These are phyloP conservation scores for Sphagnum contortum DNA, from an alignment of 225 moss, liverwort and hornwort species.

Conservation along the genomic window DNA sequence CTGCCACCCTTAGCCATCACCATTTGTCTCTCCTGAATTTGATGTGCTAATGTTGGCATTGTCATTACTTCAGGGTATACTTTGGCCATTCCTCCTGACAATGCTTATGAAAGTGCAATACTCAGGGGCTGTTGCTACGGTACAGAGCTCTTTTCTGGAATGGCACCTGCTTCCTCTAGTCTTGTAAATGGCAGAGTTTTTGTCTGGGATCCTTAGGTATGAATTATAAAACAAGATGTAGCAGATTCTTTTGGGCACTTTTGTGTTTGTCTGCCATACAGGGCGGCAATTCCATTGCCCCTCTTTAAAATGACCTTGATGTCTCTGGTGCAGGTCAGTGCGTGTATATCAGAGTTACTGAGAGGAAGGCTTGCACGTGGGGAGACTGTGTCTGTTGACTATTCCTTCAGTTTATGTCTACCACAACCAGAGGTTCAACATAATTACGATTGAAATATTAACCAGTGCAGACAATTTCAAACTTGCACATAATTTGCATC, in stretches of 20 bases:
- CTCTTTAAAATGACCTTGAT: too few species aligned
- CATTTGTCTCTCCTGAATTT: too few species aligned
- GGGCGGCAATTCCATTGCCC: not conserved
- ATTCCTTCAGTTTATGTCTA: conserved; percentile 37
- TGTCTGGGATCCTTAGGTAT: too few species aligned
- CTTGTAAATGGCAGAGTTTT: too few species aligned
- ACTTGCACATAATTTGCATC: too few species aligned
- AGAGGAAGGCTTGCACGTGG: conserved; percentile 36
- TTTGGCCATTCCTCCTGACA: conserved; percentile 55
- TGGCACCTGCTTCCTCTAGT: too few species aligned
- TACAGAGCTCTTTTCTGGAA: conserved; percentile 5
- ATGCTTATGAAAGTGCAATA: conserved; percentile 43
- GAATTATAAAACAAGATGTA: too few species aligned
- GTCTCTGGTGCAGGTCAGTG: conserved; percentile 28
- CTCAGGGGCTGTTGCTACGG: conserved; percentile 56
- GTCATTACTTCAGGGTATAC: conserved; percentile 22
- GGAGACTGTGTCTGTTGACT: conserved; percentile 46
- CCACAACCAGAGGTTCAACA: conserved; percentile 41
- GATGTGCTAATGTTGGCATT: too few species aligned
- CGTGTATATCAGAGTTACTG: conserved; percentile 48
- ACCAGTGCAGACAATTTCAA: too few species aligned
- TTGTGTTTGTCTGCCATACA: not conserved
- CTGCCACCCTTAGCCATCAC: too few species aligned
- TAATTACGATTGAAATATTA: too few species aligned
- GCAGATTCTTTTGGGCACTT: too few species aligned